phyloP scores from a whole-genome alignment of 257 asterid genomes.

The Paulownia fortunei region DNA sequence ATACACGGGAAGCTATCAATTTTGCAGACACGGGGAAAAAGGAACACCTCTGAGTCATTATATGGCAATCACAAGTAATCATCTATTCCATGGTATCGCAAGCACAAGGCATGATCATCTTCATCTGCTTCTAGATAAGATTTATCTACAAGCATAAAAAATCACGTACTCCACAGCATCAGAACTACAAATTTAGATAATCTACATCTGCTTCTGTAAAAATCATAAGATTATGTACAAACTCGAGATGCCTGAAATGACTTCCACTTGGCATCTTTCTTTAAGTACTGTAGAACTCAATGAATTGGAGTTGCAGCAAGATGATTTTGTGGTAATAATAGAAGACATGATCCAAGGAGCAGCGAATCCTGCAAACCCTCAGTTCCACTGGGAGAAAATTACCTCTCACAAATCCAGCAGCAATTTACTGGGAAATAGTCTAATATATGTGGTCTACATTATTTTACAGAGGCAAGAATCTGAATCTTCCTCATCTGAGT shows the following conservation, averaged over 20 bases:
- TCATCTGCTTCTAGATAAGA: constrained; percentile 17
- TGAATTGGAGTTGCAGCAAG: not conserved
- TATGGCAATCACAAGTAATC: not conserved
- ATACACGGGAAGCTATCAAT: not conserved
- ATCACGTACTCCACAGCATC: not conserved
- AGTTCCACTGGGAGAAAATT: constrained; percentile 14
- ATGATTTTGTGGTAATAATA: not conserved
- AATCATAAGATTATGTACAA: constrained; percentile 12
- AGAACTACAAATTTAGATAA: not conserved
- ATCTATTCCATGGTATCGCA: not conserved
- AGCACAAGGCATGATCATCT: not conserved
- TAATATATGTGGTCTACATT: constrained; percentile 53
- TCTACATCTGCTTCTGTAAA: constrained; percentile 11
- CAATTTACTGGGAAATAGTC: constrained; percentile 2
- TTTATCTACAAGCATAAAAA: constrained; percentile 1
- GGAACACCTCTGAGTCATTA: constrained; percentile 5
- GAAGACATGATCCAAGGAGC: not conserved
- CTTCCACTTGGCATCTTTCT: not conserved
- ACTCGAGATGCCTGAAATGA: not conserved
- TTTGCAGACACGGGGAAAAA: not conserved
- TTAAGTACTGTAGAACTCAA: not conserved
- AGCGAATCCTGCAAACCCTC: constrained; percentile 4
- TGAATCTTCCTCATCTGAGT: constrained; percentile 68
- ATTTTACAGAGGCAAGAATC: constrained; percentile 69
- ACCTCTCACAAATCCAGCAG: not conserved